Conservation (phyloP, 176 grass and related monocot genomes). For the Carex cristatella region DNA sequence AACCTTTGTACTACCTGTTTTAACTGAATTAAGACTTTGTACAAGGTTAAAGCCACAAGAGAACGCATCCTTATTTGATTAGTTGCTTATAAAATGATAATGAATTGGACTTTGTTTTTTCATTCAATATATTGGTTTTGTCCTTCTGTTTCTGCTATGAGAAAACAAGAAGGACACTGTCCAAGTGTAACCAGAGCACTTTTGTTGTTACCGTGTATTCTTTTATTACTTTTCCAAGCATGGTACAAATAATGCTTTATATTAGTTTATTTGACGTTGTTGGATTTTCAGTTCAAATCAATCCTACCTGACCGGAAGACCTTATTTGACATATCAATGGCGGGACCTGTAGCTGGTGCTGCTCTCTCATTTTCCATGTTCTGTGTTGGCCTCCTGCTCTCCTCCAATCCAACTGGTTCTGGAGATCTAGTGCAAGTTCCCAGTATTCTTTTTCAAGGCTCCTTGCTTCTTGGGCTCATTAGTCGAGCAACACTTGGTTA, state of each 20-base stretch:
- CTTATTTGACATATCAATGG: conserved; percentile 84
- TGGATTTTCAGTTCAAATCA: conserved; percentile 75
- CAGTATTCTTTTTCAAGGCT: conserved; percentile 90
- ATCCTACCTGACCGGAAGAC: conserved; percentile 84
- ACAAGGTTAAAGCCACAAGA: background rate
- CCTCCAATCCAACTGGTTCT: conserved; percentile 61
- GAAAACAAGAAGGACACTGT: background rate
- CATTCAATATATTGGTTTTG: background rate
- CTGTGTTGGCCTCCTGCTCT: conserved; percentile 84
- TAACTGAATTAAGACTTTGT: background rate
- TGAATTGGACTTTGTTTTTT: background rate
- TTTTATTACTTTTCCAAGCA: background rate
- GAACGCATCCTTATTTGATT: background rate
- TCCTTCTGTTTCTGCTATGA: background rate
- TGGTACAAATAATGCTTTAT: background rate
- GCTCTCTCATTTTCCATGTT: conserved; percentile 98
- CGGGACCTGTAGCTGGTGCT: conserved; percentile 86
- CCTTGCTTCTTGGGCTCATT: conserved; percentile 92
- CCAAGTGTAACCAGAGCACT: background rate
- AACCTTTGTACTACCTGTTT: background rate
- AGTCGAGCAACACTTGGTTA: conserved; percentile 95
- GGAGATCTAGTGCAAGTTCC: conserved; percentile 94
- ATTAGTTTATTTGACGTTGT: background rate
- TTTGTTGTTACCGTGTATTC: background rate
- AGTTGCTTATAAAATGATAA: background rate